Base-by-base conservation (phyloP, 2,329 filamentous ascomycete genomes). In the Endoconidiophora laricicola region DNA sequence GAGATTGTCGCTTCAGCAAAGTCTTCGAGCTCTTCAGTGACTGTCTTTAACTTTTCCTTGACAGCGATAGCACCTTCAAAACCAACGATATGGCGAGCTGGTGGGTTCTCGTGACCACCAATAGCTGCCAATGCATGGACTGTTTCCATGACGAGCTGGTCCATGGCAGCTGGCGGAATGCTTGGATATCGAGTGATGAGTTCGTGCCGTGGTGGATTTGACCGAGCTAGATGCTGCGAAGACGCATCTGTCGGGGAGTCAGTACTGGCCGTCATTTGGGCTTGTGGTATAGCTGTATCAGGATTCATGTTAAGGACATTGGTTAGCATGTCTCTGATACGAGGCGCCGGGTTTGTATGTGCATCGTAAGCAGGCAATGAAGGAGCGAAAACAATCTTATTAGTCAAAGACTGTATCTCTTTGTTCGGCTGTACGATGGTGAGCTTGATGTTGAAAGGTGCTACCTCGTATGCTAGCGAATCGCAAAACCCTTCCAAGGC, bases 401-500 rank as follows among this genome's bases (percentile, higher is more conserved):
- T 94, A 24, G 86, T 91, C 52, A 96, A 72, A 29, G 86, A 79
- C 56, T 83, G 79, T 54, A 94, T 85, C 67, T 96, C 90, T 66
- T 94, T 86, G 65, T 87, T 93, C 23, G 88, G 87, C 69, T 98
- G 90, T 42, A 98, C 82, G 57, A 96, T 88, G 39, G 87, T 95
- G 63, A 96, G 78, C 64, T 90, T 94, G 67, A 96, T 79, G 66
- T 95, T 95, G 69, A 96, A 96, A 0, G 91, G 91, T 0, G 90
- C 84, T 55, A 98, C 83, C 65, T 98, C 91, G 65, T 95, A 98
- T 1, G 90, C 88, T 22, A 98, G 73, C 53, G 86, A 86, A 66
- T 96, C 90, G 66, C 88, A 95, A 63, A 91, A 95, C 16, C 90
- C 91, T 66, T 96, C 91, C 36, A 95, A 74, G 1, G 87, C 91